Base-by-base conservation (phyloP, 208 protist genomes). In the Trypanosoma brucei region DNA sequence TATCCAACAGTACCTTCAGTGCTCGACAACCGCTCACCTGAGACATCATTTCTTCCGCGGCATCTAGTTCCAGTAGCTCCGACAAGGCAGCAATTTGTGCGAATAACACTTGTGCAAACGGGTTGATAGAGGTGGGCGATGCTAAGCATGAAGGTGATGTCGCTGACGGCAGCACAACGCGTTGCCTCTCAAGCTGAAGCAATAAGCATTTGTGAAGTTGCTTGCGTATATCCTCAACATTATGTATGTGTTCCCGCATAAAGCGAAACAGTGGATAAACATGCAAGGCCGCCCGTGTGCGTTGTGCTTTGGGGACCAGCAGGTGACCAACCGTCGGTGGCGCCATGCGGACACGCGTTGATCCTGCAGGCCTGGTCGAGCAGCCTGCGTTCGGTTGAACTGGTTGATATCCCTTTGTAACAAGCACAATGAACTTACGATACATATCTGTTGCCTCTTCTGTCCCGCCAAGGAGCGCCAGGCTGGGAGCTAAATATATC, bases 61-160 rank as follows among this genome's bases (percentile, higher is more conserved):
- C 55, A 33, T 86, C 72, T 33, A 79, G 74, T 33, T 54, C 78
- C 45, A 88, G 59, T 38, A 81, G 34, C 54, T 81, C 70, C 9
- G 82, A 84, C 22, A 92, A 86, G 5, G 85, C 85, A 1, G 82
- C 85, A 59, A 73, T 88, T 63, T 92, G 85, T 52, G 82, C 81
- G 71, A 92, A 88, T 9, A 83, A 60, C 2, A 86, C 72, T 13
- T 86, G 76, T 0, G 81, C 78, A 1, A 92, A 66, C 8, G 66
- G 45, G 50, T 59, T 77, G 45, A 53, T 35, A 3, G 34, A 49
- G 2, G 7, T 33, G 50, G 9, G 62, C 0, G 51, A 1, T 33
- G 36, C n/a, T 35, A 37, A 30, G 5, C 7, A 35, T 8, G 65
- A 62, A 42, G 65, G 37, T 22, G 44, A 59, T 53, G 45, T 33